Percentiles rank a stretch among this genome's conserved stretches.
phyloP scores from a whole-genome alignment of 352 stramenopile genomes.

The Phytophthora citricola region DNA sequence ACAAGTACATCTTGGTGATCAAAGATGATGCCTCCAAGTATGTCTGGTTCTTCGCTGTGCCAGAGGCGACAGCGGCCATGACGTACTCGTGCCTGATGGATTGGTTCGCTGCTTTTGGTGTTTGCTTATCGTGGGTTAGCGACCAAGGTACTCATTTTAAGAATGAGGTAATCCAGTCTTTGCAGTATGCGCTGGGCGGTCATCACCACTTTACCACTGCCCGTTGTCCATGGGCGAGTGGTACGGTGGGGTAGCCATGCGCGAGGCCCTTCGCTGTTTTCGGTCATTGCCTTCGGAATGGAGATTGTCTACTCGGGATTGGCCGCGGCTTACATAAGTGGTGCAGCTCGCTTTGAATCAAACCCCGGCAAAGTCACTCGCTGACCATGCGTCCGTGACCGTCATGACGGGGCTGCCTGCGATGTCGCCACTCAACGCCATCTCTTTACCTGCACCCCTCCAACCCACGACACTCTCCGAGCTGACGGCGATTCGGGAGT shows the following conservation, averaged over 20 bases:
- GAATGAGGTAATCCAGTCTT: conserved; percentile 3
- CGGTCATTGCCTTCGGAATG: neutral
- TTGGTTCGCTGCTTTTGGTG: conserved; percentile 3
- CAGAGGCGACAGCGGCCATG: neutral
- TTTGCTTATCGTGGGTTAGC: neutral
- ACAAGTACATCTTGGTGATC: conserved; percentile 3
- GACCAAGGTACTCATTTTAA: conserved; percentile 11
- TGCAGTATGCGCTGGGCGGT: conserved; percentile 1
- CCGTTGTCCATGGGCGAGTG: neutral
- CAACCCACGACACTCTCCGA: neutral
- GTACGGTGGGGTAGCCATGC: conserved; percentile 1
- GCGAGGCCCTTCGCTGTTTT: neutral
- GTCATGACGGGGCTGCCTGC: neutral
- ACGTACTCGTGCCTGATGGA: conserved; percentile 1
- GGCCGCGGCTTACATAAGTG: neutral
- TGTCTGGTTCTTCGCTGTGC: neutral
- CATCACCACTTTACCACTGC: conserved; percentile 11
- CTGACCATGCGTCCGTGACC: neutral
- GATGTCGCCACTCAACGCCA: neutral
- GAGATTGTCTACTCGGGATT: neutral
- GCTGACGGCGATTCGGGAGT: neutral
- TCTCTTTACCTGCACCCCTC: neutral
- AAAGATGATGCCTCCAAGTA: conserved; percentile 8
- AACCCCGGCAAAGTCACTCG: neutral
- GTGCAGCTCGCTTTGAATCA: conserved; percentile 1